Percentiles rank a stretch among this genome's conserved stretches.
Evolutionary conservation across 2,329 filamentous ascomycete species (phyloP).

Genomic region (Phialemonium atrogriseum): DNA sequence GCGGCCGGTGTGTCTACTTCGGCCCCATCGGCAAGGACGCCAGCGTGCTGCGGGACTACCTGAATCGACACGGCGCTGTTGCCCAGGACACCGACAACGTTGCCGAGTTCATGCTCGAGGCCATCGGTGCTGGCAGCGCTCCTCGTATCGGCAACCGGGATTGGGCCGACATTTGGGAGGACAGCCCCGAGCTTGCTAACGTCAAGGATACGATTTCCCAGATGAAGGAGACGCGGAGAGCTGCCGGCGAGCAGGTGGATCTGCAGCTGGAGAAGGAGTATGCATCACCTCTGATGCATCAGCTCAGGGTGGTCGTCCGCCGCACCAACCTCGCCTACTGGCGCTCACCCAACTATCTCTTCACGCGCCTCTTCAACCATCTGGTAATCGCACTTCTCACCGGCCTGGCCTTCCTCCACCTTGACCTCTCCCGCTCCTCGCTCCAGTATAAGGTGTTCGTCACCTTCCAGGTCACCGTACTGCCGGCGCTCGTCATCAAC

Average conservation of each 20-base stretch:
- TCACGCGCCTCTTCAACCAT: slow-evolving; percentile 81
- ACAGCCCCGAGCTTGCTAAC: slow-evolving; percentile 60
- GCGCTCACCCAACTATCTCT: slow-evolving; percentile 82
- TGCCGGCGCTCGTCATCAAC: slow-evolving; percentile 74
- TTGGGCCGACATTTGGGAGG: slow-evolving; percentile 73
- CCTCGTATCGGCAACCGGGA: slow-evolving; percentile 66
- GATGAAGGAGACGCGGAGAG: slow-evolving; percentile 54
- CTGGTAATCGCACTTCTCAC: slow-evolving; percentile 69
- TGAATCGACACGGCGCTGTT: slow-evolving; percentile 52
- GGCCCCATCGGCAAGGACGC: slow-evolving; percentile 76
- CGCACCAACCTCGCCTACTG: slow-evolving; percentile 75
- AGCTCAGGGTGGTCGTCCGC: slow-evolving; percentile 65
- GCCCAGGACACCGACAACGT: slow-evolving; percentile 48
- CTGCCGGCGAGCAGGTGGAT: slow-evolving; percentile 33
- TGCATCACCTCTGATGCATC: slow-evolving; percentile 70
- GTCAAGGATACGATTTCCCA: slow-evolving; percentile 58
- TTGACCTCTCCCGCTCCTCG: slow-evolving; percentile 66
- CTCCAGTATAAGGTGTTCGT: slow-evolving; percentile 84
- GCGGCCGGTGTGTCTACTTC: slow-evolving; percentile 78
- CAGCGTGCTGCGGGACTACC: slow-evolving; percentile 56
- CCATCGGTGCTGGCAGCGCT: slow-evolving; percentile 66
- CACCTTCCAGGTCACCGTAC: slow-evolving; percentile 81
- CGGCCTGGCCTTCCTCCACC: slow-evolving; percentile 70
- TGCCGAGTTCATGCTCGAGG: slow-evolving; percentile 79
- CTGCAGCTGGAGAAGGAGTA: slow-evolving; percentile 61